These are phyloP conservation scores for Apiospora marii DNA, from an alignment of 2,329 filamentous ascomycete genomes.

Conservation along the genomic window DNA sequence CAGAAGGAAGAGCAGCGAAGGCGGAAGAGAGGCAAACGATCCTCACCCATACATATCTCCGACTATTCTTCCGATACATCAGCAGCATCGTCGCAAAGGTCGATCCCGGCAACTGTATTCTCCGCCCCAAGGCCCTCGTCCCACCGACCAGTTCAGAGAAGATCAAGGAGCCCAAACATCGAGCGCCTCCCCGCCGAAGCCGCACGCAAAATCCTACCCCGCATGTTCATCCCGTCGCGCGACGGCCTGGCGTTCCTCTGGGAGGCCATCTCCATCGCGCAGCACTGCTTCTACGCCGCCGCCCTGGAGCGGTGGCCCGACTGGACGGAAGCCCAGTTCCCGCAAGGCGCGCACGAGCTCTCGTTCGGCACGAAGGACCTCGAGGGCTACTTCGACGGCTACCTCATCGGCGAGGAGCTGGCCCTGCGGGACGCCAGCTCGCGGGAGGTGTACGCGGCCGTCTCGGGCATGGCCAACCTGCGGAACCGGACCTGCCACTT, in stretches of 20 bases:
- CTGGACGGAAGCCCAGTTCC: neutral
- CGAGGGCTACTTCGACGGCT: neutral
- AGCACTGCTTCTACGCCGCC: neutral
- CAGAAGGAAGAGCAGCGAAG: neutral
- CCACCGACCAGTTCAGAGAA: too few relatives aligned
- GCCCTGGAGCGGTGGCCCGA: neutral
- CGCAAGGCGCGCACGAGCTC: constrained; percentile 6
- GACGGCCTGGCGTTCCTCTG: neutral
- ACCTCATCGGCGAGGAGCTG: neutral
- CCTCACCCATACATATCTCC: neutral
- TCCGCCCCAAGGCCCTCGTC: neutral
- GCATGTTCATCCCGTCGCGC: neutral
- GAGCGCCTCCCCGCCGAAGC: neutral
- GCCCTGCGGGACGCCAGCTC: neutral
- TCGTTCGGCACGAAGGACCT: neutral
- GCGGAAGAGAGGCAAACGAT: neutral
- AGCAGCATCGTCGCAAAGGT: neutral
- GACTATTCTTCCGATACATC: neutral
- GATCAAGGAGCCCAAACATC: neutral
- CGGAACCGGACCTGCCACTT: neutral
- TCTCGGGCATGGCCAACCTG: neutral
- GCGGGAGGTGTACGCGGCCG: neutral
- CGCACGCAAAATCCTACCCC: neutral
- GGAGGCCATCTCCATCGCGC: neutral
- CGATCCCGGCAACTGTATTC: neutral